phyloP scores from a whole-genome alignment of 805 yeast genomes.

The Myxozyma neotropica region DNA sequence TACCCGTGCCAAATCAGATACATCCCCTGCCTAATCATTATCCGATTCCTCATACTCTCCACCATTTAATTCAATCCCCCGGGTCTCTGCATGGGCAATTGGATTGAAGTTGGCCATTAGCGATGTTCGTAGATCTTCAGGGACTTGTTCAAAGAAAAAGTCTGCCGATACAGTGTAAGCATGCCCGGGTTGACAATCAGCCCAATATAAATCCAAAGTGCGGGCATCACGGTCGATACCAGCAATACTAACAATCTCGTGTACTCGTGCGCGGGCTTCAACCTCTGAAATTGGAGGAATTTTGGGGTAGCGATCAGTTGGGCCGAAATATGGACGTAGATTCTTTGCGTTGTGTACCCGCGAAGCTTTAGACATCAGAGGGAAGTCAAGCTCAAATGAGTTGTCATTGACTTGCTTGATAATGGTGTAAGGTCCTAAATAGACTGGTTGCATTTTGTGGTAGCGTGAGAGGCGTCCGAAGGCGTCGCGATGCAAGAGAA shows the following conservation, averaged over 20 bases:
- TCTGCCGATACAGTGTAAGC: background rate
- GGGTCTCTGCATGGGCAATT: background rate
- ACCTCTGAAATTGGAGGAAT: background rate
- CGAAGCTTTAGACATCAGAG: too few species aligned
- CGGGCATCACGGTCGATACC: background rate
- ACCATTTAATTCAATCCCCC: background rate
- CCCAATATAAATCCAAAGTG: background rate
- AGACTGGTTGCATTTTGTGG: conserved; percentile 3
- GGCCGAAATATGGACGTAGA: background rate
- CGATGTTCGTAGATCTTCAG: background rate
- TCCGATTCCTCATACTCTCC: background rate
- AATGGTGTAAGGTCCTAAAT: conserved; percentile 7
- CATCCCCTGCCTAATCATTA: too few species aligned
- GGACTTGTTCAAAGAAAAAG: too few species aligned
- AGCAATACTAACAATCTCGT: conserved; percentile 3
- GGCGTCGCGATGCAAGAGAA: conserved; percentile 6
- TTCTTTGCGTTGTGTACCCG: too few species aligned
- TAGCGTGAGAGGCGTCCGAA: background rate
- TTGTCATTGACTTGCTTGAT: too few species aligned
- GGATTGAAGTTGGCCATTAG: background rate
- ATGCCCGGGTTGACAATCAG: conserved; percentile 9
- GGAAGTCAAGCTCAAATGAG: too few species aligned
- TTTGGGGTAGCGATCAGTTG: conserved; percentile 1
- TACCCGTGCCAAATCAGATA: too few species aligned
- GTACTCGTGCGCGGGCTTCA: background rate